phyloP scores from a whole-genome alignment of 805 yeast genomes.

The Candida maesae region DNA sequence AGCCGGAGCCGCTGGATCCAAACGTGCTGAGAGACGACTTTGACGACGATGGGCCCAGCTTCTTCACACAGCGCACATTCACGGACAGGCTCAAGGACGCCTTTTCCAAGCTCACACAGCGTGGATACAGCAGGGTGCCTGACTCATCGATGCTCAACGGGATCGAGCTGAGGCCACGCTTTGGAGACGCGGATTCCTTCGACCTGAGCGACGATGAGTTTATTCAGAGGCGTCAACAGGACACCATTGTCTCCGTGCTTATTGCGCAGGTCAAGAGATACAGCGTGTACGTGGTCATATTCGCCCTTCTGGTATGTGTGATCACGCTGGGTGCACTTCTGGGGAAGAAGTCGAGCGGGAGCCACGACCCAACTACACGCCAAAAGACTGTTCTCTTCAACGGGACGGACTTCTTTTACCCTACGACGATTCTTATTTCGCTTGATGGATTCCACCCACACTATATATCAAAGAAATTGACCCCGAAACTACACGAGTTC shows the following conservation, averaged over 20 bases:
- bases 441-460: conserved; percentile 93
- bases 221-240: conserved; percentile 18
- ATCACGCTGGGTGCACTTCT: conserved; percentile 19
- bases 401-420: conserved; percentile 35
- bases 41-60: conserved; percentile 14
- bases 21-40: conserved; percentile 25
- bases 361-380: not conserved
- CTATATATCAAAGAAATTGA: conserved; percentile 57
- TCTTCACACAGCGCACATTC: conserved; percentile 10
- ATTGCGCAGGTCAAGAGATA: conserved; percentile 5
- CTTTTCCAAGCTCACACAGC: conserved; percentile 3
- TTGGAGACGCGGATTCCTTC: conserved; percentile 23
- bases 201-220: conserved; percentile 29
- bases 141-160: conserved; percentile 19
- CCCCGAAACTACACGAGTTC: conserved; percentile 69
- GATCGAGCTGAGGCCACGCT: conserved; percentile 19
- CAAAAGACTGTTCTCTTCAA: conserved; percentile 12
- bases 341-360: conserved; percentile 8
- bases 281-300: conserved; percentile 5
- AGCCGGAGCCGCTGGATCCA: conserved; percentile 22
- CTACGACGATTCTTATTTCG: conserved; percentile 79
- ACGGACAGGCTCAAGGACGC: conserved; percentile 11
- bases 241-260: conserved; percentile 1
- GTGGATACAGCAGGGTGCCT: conserved; percentile 17
- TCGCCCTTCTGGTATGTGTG: conserved; percentile 13